Evolutionary conservation across 208 protist genomes (phyloP).

Genomic region (Plasmodiophora brassicae): DNA sequence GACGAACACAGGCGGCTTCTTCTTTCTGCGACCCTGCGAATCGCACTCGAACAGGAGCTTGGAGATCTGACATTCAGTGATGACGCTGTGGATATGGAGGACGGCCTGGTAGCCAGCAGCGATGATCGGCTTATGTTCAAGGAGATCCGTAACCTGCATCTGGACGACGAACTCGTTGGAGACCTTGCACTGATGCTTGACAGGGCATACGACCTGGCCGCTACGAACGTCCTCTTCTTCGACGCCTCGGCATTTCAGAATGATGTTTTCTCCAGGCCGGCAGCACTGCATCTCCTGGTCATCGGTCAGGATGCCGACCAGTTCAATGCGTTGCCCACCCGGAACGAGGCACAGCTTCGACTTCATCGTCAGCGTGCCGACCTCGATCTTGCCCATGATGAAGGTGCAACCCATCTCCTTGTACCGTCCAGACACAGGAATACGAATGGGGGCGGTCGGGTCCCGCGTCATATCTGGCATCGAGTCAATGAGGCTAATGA

Average conservation of each 20-base stretch:
- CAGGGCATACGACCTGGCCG: conserved; percentile 7
- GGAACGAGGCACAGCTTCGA: conserved; percentile 50
- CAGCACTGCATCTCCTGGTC: conserved; percentile 43
- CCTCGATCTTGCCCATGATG: conserved; percentile 53
- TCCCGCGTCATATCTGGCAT: neutral
- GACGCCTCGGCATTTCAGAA: conserved; percentile 25
- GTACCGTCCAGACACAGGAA: conserved; percentile 49
- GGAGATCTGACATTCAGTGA: conserved; percentile 46
- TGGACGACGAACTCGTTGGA: conserved; percentile 45
- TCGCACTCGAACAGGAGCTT: neutral
- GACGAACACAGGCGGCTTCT: conserved; percentile 43
- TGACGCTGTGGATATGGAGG: conserved; percentile 46
- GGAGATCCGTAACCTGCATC: conserved; percentile 45
- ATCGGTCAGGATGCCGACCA: conserved; percentile 40
- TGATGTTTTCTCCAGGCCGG: conserved; percentile 30
- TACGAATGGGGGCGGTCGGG: conserved; percentile 28
- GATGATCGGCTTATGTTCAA: conserved; percentile 51
- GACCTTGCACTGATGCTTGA: neutral
- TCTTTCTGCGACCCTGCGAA: neutral
- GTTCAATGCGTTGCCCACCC: conserved; percentile 37
- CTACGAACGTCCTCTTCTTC: conserved; percentile 35
- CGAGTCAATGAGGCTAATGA: conserved; percentile 39
- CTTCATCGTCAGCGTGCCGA: conserved; percentile 42
- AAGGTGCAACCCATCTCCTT: conserved; percentile 46
- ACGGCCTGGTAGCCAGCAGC: conserved; percentile 42